These are phyloP conservation scores for Quercus lobata DNA, from an alignment of 331 rosid species.

Conservation along the genomic window DNA sequence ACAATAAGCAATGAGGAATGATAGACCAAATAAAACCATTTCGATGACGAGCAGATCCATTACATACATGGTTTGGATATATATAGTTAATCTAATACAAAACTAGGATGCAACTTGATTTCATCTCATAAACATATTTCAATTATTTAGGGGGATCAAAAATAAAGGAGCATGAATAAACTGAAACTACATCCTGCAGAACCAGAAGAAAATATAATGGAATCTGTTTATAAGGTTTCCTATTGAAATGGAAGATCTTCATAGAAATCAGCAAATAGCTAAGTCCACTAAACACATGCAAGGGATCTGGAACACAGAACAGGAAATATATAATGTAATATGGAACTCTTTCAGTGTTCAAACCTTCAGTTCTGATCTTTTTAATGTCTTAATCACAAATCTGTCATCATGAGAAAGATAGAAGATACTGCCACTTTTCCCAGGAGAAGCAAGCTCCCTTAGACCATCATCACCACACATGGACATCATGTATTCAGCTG, in stretches of 20 bases:
- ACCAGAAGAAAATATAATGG: neutral
- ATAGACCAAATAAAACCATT: too few relatives aligned
- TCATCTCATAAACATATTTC: neutral
- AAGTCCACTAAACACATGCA: neutral
- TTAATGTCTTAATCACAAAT: slow-evolving; percentile 82
- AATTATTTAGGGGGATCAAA: neutral
- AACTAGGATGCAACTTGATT: neutral
- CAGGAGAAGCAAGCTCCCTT: slow-evolving; percentile 76
- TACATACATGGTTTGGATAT: neutral
- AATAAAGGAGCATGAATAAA: neutral
- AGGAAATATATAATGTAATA: neutral
- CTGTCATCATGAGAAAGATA: slow-evolving; percentile 84
- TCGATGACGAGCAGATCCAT: neutral
- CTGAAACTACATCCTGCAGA: neutral
- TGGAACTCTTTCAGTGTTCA: slow-evolving; percentile 25
- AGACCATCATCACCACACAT: slow-evolving; percentile 80
- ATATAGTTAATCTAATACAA: neutral
- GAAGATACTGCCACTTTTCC: slow-evolving; percentile 95
- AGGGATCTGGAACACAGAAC: neutral
- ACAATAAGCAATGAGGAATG: too few relatives aligned
- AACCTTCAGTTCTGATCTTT: slow-evolving; percentile 72
- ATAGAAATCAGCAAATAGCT: neutral
- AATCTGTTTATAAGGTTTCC: neutral
- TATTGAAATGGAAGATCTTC: neutral
- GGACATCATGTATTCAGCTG: slow-evolving; percentile 96